Base-by-base conservation (phyloP, 2,329 filamentous ascomycete species). In the Fusarium beomiforme region DNA sequence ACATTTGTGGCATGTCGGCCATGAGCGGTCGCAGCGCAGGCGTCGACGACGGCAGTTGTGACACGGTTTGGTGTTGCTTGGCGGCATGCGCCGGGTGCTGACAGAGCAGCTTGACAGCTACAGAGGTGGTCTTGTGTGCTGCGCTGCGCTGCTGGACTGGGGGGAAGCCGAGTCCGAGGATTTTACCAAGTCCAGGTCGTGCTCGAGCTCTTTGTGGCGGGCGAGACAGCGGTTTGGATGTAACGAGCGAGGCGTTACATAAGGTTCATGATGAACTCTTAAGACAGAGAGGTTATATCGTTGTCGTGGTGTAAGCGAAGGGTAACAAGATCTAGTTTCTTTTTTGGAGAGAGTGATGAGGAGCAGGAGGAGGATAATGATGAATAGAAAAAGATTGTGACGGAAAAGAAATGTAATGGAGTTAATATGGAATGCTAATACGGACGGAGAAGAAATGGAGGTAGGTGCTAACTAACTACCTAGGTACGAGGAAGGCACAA, bases 41-140 rank as follows among this genome's bases (percentile, higher is more conserved):
- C 89, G 86, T 75, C 85, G 85, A 62, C 85, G 85, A 65, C 88
- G 87, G 79, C 89, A 91, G 79, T 89, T 90, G 79, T 90, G 87
- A 78, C 89, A 91, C 66, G 85, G 75, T 74, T 84, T 85, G 75
- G 74, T 77, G 75, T 78, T 77, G 77, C 71, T 79, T 73, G 77
- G 78, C 78, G 77, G 77, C 77, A 79, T 79, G 74, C 77, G 77
- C 77, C 76, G 70, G 65, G 64, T 64, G 74, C 71, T 75, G 74
- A 63, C 71, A 62, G 70, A 70, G 71, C 70, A 76, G 74, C 69
- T 64, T 58, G 67, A 61, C 51, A 64, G 63, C 59, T 67, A 61
- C 42, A 60, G 54, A 58, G 24, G 46, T 21, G 50, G 54, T 50
- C 49, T 64, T 61, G 51, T 55, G 37, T 65, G 42, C 59, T 65